Evolutionary conservation across 2,329 filamentous ascomycete genomes (phyloP), one percentile per base, ranked within the genome.

Genomic region (Fusarium praegraminearum): DNA sequence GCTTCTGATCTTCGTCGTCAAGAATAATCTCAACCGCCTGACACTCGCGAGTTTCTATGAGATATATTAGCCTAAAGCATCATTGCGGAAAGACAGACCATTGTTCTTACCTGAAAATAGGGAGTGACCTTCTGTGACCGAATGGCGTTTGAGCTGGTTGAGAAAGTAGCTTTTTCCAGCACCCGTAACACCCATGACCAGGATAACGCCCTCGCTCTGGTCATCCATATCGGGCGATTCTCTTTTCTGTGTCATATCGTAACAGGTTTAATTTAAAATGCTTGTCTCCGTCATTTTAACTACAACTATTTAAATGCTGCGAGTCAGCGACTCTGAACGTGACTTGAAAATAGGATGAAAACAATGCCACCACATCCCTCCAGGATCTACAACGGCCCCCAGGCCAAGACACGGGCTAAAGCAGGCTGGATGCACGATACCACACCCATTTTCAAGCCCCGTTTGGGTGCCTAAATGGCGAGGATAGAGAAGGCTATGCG

Each of bases 21-120:
- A 56, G 43, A 26, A 40, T 11, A 11, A 56, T 56, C 5, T 56
- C 43, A 24, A 56, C n/a, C 3, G 43, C 43, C 33, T 56, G 26
- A 1, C 53, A 56, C 22, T 12, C 2, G 4, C 24, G 33, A 10
- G 53, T 49, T 10, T 49, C 53, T 56, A 3, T 10, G 13, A 9
- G 18, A 1, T 9, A 9, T 1, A 5, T 54, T n/a, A 44, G 30
- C 22, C 28, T 3, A 7, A 4, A n/a, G 16, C 7, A 3, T 10
- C 3, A 1, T 1, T 6, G 2, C 2, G 2, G 3, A 2, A 11
- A 22, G 32, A 13, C 5, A 9, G 7, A n/a, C 2, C 3, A 3
- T 2, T 3, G 1, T 28, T 2, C 1, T 1, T 40, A 56, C 53
- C 53, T 8, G 53, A 49, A 18, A 4, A 49, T 1, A 49, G 11